Conservation (phyloP, 371 early-diverging fungal genomes). For the Apophysomyces elegans region DNA sequence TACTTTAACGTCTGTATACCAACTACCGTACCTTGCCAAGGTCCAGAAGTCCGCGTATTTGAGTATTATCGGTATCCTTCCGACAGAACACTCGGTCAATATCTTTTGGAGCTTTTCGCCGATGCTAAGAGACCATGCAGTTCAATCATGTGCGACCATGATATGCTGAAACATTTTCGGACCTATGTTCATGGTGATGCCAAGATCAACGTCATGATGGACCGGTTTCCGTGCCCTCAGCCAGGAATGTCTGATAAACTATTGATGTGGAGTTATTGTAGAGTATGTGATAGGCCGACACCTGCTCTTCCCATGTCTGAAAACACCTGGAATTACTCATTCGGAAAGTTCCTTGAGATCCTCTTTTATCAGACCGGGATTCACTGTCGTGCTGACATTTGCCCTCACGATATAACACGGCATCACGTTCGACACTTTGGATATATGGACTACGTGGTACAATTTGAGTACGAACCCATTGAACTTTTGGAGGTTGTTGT, state of each 20-base stretch:
- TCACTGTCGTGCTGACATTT: constrained; percentile 74
- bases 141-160: constrained; percentile 73
- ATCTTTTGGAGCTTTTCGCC: constrained; percentile 81
- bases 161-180: constrained; percentile 80
- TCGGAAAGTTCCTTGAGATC: constrained; percentile 96
- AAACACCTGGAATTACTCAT: constrained; percentile 92
- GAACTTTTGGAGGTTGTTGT: constrained; percentile 81
- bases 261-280: constrained; percentile 93
- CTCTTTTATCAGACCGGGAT: constrained; percentile 80
- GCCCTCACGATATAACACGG: constrained; percentile 83
- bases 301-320: constrained; percentile 84
- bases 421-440: constrained; percentile 88
- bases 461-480: constrained; percentile 81
- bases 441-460: constrained; percentile 74
- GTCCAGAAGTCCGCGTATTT: constrained; percentile 80
- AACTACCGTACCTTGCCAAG: constrained; percentile 75
- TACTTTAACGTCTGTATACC: constrained; percentile 73
- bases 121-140: constrained; percentile 73
- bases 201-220: constrained; percentile 79
- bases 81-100: constrained; percentile 90
- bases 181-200: constrained; percentile 89
- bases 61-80: constrained; percentile 80
- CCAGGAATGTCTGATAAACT: constrained; percentile 78
- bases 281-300: constrained; percentile 70
- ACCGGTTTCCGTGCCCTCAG: constrained; percentile 67